phyloP scores from a whole-genome alignment of 2,329 filamentous ascomycete species.

The Aaosphaeria pasadenensis region DNA sequence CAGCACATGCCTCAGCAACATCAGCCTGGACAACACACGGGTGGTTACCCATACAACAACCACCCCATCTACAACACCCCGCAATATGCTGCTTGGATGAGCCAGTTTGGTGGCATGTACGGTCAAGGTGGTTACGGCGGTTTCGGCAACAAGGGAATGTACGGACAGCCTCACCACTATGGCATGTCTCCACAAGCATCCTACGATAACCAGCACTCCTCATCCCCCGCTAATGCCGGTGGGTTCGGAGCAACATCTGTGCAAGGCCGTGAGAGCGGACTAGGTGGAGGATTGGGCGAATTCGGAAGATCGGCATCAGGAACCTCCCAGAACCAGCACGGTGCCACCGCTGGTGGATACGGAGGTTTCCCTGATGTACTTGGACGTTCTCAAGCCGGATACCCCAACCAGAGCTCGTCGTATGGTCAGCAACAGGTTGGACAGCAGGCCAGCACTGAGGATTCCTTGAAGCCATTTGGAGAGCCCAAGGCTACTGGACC shows the following conservation, averaged over 20 bases:
- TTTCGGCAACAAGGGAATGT: slow-evolving; percentile 60
- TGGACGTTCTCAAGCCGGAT: slow-evolving; percentile 56
- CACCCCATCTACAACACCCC: slow-evolving; percentile 49
- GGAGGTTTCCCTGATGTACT: slow-evolving; percentile 59
- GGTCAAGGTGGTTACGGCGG: slow-evolving; percentile 48
- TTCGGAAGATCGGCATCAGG: slow-evolving; percentile 61
- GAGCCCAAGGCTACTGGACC: slow-evolving; percentile 56
- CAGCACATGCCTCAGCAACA: slow-evolving; percentile 47
- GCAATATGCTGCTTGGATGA: slow-evolving; percentile 62
- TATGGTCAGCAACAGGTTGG: slow-evolving; percentile 50
- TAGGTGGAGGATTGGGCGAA: slow-evolving; percentile 53
- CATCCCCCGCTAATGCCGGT: slow-evolving; percentile 60
- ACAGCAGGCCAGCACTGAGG: slow-evolving; percentile 50
- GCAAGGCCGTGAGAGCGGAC: slow-evolving; percentile 46
- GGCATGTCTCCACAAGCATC: slow-evolving; percentile 53
- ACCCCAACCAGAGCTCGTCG: slow-evolving; percentile 49
- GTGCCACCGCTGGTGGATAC: slow-evolving; percentile 49
- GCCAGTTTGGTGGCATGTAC: slow-evolving; percentile 58
- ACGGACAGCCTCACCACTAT: slow-evolving; percentile 62
- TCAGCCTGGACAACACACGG: slow-evolving; percentile 49
- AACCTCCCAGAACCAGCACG: slow-evolving; percentile 53
- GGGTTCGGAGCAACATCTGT: slow-evolving; percentile 49
- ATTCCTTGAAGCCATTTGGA: slow-evolving; percentile 56
- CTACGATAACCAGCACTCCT: slow-evolving; percentile 62
- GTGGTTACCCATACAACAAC: slow-evolving; percentile 30